Base-by-base conservation (phyloP, 208 protist species). In the Acanthamoeba culbertsoni region DNA sequence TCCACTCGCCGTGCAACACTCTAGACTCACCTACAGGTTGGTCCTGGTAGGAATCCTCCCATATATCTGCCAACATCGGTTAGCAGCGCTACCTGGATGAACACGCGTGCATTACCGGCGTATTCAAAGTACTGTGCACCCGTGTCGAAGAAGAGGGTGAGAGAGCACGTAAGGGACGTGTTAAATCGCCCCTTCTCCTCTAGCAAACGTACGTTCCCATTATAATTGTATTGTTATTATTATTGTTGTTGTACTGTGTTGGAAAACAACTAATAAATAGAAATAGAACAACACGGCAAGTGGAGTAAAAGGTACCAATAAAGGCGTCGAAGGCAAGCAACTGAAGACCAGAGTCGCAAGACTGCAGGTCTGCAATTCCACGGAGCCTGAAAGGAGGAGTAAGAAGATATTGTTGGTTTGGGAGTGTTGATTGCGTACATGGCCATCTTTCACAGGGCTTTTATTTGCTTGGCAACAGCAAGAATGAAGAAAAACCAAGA, bases 121-220 rank as follows among this genome's bases (percentile, higher is more conserved):
- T 86, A 86, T 28, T 86, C 77, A 28, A 86, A 86, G 77, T 86
- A 86, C 16, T 86, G 51, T 4, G 77, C 48, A n/a, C 51, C 77
- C n/a, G n/a, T n/a, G 46, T 43, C 77, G 7, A 35, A 35, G 28
- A 57, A 86, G 77, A 86, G 77, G 35, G 77, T 57, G 45, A 86
- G 77, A 5, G 77, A 86, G 35, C 35, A 59, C 35, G 77, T 86
- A 28, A 86, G 51, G 26, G 77, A 86, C 10, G 46, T 86, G 77
- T 86, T 57, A n/a, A 86, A 86, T 2, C 77, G 77, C 3, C 40
- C 77, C 28, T 86, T 86, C 77, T 86, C 77, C 51, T 86, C 77
- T 86, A 43, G n/a, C n/a, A n/a, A n/a, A n/a, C n/a, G n/a, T n/a
- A n/a, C n/a, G n/a, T n/a, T n/a, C n/a, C n/a, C n/a, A n/a, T n/a